Conservation (phyloP, 257 asterid genomes). For the Eucommia ulmoides region DNA sequence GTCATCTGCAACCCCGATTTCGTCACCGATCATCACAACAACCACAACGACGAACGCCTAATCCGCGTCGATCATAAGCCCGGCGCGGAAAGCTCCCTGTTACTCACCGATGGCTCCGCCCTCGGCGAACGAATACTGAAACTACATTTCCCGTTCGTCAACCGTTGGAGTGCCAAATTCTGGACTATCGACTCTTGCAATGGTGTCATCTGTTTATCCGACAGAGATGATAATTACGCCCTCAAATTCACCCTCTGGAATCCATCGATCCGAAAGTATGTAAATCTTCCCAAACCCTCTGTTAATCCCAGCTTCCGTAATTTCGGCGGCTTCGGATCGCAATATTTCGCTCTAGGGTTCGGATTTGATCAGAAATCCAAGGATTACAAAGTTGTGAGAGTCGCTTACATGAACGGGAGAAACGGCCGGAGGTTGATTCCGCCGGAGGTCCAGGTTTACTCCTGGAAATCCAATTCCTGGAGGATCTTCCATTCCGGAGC, state of each 20-base stretch:
- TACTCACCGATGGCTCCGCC: constrained; percentile 4
- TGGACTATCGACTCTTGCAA: constrained; percentile 45
- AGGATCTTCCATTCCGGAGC: constrained; percentile 8
- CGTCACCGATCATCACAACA: constrained; percentile 1
- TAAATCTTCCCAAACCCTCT: constrained; percentile 20
- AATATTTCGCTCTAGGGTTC: constrained; percentile 32
- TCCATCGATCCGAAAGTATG: constrained; percentile 29
- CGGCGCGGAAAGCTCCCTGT: constrained; percentile 1
- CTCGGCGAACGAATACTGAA: background rate
- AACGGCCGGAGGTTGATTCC: constrained; percentile 12
- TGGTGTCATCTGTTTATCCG: constrained; percentile 42
- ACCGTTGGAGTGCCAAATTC: constrained; percentile 7
- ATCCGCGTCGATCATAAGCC: background rate
- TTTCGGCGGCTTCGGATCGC: too few relatives aligned
- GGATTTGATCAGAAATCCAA: constrained; percentile 18
- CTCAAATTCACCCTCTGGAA: constrained; percentile 31
- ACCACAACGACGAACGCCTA: background rate
- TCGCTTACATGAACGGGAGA: constrained; percentile 8
- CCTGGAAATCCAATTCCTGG: constrained; percentile 15
- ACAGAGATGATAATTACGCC: constrained; percentile 28
- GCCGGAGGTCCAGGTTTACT: constrained; percentile 20
- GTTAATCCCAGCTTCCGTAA: too few relatives aligned
- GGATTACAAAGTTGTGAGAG: constrained; percentile 35
- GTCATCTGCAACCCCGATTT: constrained; percentile 8
- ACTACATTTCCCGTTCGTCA: constrained; percentile 10